A percentile compares a stretch with the other conserved stretches of the same genome.
These are phyloP conservation scores for Penicillium sp. DNA, from an alignment of 2,329 filamentous ascomycete genomes.

Conservation along the genomic window DNA sequence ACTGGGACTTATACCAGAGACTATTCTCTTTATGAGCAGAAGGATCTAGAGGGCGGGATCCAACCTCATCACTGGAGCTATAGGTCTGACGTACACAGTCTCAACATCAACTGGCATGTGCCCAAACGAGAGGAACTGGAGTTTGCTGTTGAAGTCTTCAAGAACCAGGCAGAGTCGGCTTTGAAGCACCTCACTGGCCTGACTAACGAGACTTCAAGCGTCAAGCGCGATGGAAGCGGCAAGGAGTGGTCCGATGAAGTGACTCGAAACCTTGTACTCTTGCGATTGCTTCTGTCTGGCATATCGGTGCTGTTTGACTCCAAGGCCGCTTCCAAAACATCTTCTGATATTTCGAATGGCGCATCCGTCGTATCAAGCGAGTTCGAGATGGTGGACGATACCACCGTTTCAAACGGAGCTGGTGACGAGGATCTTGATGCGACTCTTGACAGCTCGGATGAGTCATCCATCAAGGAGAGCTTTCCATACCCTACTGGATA, in stretches of 20 bases:
- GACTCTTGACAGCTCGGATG: slow-evolving; percentile 53
- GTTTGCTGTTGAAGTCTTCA: slow-evolving; percentile 85
- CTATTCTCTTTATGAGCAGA: slow-evolving; percentile 78
- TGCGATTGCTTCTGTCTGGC: slow-evolving; percentile 84
- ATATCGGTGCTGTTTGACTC: slow-evolving; percentile 86
- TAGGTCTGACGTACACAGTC: slow-evolving; percentile 63
- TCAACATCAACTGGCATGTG: slow-evolving; percentile 88
- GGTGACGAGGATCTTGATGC: slow-evolving; percentile 43
- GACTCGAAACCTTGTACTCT: slow-evolving; percentile 77
- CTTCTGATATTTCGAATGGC: slow-evolving; percentile 35
- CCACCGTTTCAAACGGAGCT: slow-evolving; percentile 23
- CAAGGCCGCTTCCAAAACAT: slow-evolving; percentile 57
- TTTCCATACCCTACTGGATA: slow-evolving; percentile 90
- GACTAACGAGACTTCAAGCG: slow-evolving; percentile 72
- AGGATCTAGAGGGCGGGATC: slow-evolving; percentile 63
- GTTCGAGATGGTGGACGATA: slow-evolving; percentile 44
- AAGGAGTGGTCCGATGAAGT: slow-evolving; percentile 99
- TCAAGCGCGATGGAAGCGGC: slow-evolving; percentile 88
- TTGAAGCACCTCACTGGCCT: slow-evolving; percentile 68
- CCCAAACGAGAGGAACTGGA: slow-evolving; percentile 72
- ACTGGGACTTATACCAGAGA: slow-evolving; percentile 93
- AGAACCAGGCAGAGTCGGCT: slow-evolving; percentile 72
- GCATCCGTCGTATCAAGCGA: slow-evolving; percentile 38
- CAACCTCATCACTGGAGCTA: slow-evolving; percentile 79
- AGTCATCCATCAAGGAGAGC: slow-evolving; percentile 64